Base-by-base conservation (phyloP, 306 rosid species). In the Hylodesmum podocarpum region DNA sequence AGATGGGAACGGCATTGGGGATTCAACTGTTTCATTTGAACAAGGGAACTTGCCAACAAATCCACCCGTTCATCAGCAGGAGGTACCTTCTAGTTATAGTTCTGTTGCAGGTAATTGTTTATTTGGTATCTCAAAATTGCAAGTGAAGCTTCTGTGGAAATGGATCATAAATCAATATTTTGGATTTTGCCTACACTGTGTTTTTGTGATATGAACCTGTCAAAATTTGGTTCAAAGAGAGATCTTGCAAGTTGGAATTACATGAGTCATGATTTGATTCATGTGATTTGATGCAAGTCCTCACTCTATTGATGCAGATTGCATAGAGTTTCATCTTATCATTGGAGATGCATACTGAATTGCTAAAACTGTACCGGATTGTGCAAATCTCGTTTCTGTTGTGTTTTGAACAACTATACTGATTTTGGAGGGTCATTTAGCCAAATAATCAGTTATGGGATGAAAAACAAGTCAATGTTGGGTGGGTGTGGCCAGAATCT, bases 71-170 rank as follows among this genome's bases (percentile, higher is more conserved):
- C 88, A 89, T 80, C 98, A 84, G 98, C 99, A 89, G 99, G 99
- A 96, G 99, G 97, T 96, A 92, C 97, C 99, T 96, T 91, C 96
- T 96, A 96, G 96, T 96, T 92, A 96, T 93, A 91, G 92, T 88
- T 91, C 98, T 91, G 84, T 89, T 87, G 47, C 98, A 96, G 99
- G 99, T 96, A 96, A 95, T 81, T 76, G 83, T 88, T 90, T 86
- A 85, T 83, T 85, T 80, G 59, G 74, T 71, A 64, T 85, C 47
- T 81, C 83, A 87, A 80, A 81, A 81, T 88, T 89, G 91, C 82
- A 55, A 76, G 85, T 86, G 90, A 87, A 81, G 88, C 88, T 76
- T 73, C 76, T 84, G 41, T 83, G 83, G 84, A 84, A 85, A 86
- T 79, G 75, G 74, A 57, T 78, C 80, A 77, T 75, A 72, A 43